Base-by-base conservation (phyloP, 169 alveolate species). In the Fabrea salina region DNA sequence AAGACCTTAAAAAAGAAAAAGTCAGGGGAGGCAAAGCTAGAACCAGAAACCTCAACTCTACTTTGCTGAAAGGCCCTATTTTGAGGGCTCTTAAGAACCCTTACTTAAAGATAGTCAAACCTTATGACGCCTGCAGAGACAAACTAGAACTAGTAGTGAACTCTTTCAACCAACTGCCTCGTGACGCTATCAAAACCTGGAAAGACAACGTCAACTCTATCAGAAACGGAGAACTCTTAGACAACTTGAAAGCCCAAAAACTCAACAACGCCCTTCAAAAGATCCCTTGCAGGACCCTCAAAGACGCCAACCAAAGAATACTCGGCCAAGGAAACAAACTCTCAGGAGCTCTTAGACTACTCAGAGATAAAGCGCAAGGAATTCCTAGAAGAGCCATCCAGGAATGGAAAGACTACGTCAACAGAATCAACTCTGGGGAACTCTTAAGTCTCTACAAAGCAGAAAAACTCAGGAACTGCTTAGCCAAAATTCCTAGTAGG, bases 241-340 rank as follows among this genome's bases (percentile, higher is more conserved):
- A 68, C 4, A 16, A 68, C 8, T 57, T 47, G 3, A 68, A 33
- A 68, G 30, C 50, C 33, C 27, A 37, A 19, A 37, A 68, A 39
- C 67, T 68, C 1, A 37, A 68, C 19, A 68, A 68, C 44, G 57
- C 64, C 2, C 66, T 68, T 40, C 22, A n/a, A 43, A 44, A 44
- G 44, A 30, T 68, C 8, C 78, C 78, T n/a, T 41, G 8, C 30
- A 13, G 78, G 61, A n/a, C 66, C 16, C 16, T 16, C 7, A 68
- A 32, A 47, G 78, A 68, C 4, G 78, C 64, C 8, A 7, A 19
- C 27, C 35, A 37, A 43, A 68, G 78, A 44, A 30, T 68, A 25
- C 40, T 68, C 2, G 78, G 78, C 11, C 64, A 44, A n/a, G 78
- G 78, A 19, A 30, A 32, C 27, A 68, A 68, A 47, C 44, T 68